A percentile compares a stretch with the other conserved stretches of the same genome.
These are phyloP conservation scores for Penicillium sp. DNA, from an alignment of 2,329 filamentous ascomycete species.

Conservation along the genomic window DNA sequence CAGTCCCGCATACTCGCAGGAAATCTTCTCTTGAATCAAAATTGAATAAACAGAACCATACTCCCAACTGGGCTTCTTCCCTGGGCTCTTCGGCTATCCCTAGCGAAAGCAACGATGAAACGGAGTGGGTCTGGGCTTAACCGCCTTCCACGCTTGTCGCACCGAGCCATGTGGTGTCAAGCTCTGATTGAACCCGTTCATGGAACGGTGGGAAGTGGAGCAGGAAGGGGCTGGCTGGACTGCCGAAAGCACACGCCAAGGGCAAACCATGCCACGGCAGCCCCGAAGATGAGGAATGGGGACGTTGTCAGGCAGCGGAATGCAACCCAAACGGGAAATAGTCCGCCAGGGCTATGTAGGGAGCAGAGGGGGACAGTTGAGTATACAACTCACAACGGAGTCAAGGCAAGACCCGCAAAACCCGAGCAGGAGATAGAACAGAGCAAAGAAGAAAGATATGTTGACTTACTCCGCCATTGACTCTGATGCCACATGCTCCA, in stretches of 20 bases:
- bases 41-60: background rate
- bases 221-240: background rate
- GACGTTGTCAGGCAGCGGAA: background rate
- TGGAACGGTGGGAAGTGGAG: background rate
- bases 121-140: slow-evolving; percentile 16
- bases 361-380: background rate
- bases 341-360: background rate
- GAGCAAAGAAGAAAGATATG: background rate
- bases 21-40: slow-evolving; percentile 1
- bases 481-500: slow-evolving; percentile 80
- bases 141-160: slow-evolving; percentile 12
- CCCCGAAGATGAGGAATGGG: background rate
- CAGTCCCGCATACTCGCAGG: background rate
- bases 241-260: background rate
- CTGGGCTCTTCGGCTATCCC: background rate
- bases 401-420: background rate
- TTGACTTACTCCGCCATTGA: slow-evolving; percentile 66
- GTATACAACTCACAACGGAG: background rate
- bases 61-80: background rate
- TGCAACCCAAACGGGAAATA: background rate
- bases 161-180: slow-evolving; percentile 11
- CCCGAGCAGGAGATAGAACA: background rate
- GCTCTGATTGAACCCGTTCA: slow-evolving; percentile 4
- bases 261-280: background rate
- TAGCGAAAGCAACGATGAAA: slow-evolving; percentile 9